A percentile compares a stretch with the other conserved stretches of the same genome.
phyloP scores from a whole-genome alignment of 106 monocot species.

The Iris macrosiphon region DNA sequence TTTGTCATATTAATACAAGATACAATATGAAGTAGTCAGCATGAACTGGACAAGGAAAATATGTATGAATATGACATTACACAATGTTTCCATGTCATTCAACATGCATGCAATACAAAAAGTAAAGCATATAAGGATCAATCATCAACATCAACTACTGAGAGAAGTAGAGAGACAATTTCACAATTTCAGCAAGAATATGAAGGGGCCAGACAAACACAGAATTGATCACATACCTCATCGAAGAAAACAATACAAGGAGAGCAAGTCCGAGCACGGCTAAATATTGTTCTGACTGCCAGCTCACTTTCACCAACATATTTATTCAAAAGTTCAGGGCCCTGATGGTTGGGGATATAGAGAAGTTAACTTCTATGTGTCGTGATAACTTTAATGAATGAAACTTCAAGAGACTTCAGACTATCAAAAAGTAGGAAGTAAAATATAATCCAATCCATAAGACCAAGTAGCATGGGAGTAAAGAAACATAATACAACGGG shows the following conservation, averaged over 20 bases:
- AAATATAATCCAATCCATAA: not conserved
- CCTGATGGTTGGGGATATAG: slow-evolving; percentile 32
- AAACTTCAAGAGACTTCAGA: not conserved
- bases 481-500: not conserved
- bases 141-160: too few species aligned
- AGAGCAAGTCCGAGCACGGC: slow-evolving; percentile 78
- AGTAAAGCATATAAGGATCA: too few species aligned
- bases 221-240: slow-evolving; percentile 41
- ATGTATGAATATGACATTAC: too few species aligned
- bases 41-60: too few species aligned
- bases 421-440: not conserved
- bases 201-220: not conserved
- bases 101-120: too few species aligned
- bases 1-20: too few species aligned
- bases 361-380: not conserved
- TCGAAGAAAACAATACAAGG: slow-evolving; percentile 99
- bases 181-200: not conserved
- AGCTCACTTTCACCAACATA: slow-evolving; percentile 96
- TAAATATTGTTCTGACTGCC: slow-evolving; percentile 77
- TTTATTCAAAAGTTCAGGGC: slow-evolving; percentile 87
- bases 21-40: too few species aligned
- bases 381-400: not conserved
- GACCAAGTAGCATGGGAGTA: not conserved
- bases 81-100: too few species aligned
- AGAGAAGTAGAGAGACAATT: too few species aligned